Evolutionary conservation across 1,139 yeast genomes (phyloP), one percentile per base, ranked within the genome.

Genomic region (Yamadazyma pseudoaaseri): DNA sequence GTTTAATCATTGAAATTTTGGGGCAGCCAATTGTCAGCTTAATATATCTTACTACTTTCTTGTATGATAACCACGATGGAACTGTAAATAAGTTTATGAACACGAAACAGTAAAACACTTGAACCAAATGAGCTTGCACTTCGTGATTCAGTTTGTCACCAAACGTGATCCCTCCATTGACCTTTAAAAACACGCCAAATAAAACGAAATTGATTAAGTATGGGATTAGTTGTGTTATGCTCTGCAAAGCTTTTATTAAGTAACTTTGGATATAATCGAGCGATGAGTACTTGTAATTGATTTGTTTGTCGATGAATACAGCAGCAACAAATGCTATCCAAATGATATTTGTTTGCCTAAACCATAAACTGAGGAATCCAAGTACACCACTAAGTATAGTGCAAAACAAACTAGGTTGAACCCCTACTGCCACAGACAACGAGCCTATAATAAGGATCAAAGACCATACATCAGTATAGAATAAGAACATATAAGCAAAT

Each of bases 391-490:
- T 58, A 2, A 52, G 10, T 2, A 33, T 32, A 1, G 61, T 44
- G 41, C 26, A n/a, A 35, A 12, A 12, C 9, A 26, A 30, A 7
- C 49, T 39, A 2, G 60, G 60, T 32, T 41, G 42, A 7, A 40
- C 42, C 12, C 54, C 16, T 60, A 68, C 52, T 68, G 67, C 20
- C 74, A 72, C 4, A 11, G 15, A 24, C 61, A 70, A 32, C 1
- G 68, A 47, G 2, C 49, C 51, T 2, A 86, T 44, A 6, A 90
- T 73, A 27, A 86, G 61, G 0, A 85, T 70, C 0, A 94, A 76
- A 0, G 97, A 78, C 97, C 97, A 89, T 2, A 89, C 81, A 56
- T 92, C 98, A 0, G 99, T 92, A 59, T 92, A 94, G 58, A 80
- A 94, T 30, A 92, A 60, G 31, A 80, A 78, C 47, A 83, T 80